Conservation (phyloP, 2,329 filamentous ascomycete species). For the Aspergillus jensenii region DNA sequence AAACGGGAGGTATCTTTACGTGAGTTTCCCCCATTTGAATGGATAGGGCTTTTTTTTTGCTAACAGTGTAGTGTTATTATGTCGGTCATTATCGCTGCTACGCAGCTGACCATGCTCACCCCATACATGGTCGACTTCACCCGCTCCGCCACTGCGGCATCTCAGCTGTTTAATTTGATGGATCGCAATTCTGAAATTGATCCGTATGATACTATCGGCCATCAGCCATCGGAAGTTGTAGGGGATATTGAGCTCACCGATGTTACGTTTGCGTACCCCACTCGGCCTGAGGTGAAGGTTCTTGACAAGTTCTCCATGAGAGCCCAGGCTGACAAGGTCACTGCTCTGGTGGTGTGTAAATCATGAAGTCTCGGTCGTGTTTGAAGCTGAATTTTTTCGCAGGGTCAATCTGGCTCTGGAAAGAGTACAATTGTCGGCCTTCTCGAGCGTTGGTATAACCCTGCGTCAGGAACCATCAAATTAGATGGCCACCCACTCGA, state of each 20-base stretch:
- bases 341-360: constrained; percentile 66
- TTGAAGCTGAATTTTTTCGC: too few relatives aligned
- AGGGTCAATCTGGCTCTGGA: constrained; percentile 84
- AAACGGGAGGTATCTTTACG: constrained; percentile 71
- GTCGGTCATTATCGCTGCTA: constrained; percentile 88
- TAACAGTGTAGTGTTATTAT: constrained; percentile 40
- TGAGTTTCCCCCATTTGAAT: background rate
- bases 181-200: constrained; percentile 84
- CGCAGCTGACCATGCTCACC: constrained; percentile 82
- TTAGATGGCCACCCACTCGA: constrained; percentile 82
- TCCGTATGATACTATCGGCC: constrained; percentile 67
- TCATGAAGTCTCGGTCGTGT: too few relatives aligned
- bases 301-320: constrained; percentile 78
- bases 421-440: constrained; percentile 94
- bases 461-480: constrained; percentile 75
- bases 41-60: background rate
- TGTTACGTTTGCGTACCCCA: constrained; percentile 92
- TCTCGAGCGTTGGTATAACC: constrained; percentile 91
- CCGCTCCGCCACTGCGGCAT: constrained; percentile 75
- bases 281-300: constrained; percentile 82
- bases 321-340: constrained; percentile 86
- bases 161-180: constrained; percentile 92
- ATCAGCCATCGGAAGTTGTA: constrained; percentile 69
- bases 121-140: constrained; percentile 86
- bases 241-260: constrained; percentile 79